Base-by-base conservation (phyloP, 306 rosid genomes). In the Lathyrus sativus region DNA sequence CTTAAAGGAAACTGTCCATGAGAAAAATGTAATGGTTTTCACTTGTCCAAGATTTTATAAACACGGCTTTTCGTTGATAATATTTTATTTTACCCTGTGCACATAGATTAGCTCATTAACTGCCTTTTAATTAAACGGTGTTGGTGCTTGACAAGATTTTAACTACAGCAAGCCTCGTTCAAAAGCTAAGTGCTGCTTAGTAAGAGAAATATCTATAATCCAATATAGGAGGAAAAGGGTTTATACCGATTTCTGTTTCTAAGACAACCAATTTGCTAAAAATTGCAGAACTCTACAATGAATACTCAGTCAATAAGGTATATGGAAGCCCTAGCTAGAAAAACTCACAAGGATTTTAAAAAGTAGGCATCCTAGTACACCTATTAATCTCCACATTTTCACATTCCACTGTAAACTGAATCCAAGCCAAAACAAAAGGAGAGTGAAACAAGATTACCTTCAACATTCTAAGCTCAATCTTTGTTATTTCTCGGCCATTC, bases 401-500 rank as follows among this genome's bases (percentile, higher is more conserved):
- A 44, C 15, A 50, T 43, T 51, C 35, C 14, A 62, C 49, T 61
- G 31, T 19, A 35, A 60, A 67, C 45, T 2, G 22, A 49, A 62
- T 48, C 71, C 33, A 70, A 76, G 41, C 50, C 18, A 57, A 41
- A 45, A 71, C 41, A 54, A 50, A 51, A 24, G 64, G 9, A 71
- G 42, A 77, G 11, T 60, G 29, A 75, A 66, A 69, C 10, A 48
- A 19, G 18, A 67, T 75, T 86, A 91, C 97, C 97, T 76, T 88
- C 11, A 91, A 81, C 77, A 88, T 75, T 83, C 88, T 81, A 68
- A 83, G 97, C 83, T 91, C 97, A 53, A 83, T 64, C 85, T 73
- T 88, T 18, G 96, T 91, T 79, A 91, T 91, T 73, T 91, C 97
- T 8, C 96, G 95, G 22, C 97, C 95, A 81, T 91, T 91, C 79